Conservation (phyloP, 2,329 filamentous ascomycete species). For the Aureobasidium lini region DNA sequence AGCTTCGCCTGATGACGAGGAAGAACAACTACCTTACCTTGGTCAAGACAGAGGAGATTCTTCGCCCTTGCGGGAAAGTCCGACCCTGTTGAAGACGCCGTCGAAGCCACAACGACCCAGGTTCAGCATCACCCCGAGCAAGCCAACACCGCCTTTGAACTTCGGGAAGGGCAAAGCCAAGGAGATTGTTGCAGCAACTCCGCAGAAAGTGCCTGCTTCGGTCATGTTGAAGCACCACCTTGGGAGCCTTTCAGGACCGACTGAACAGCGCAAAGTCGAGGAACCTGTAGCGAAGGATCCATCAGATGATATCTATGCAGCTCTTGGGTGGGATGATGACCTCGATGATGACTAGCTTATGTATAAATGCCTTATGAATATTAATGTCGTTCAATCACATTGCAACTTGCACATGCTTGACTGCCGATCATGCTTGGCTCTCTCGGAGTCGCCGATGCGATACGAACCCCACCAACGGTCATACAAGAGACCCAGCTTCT, state of each 20-base stretch:
- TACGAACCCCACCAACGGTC: no score
- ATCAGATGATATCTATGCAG: slow-evolving; percentile 31
- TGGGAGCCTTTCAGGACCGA: not conserved
- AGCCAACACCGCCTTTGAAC: not conserved
- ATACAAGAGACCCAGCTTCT: no score
- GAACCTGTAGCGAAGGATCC: not conserved
- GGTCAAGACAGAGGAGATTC: slow-evolving; percentile 4
- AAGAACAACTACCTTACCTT: slow-evolving; percentile 7
- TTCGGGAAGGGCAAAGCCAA: not conserved
- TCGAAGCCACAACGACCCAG: slow-evolving; percentile 2
- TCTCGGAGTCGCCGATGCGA: no score
- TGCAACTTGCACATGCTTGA: no score
- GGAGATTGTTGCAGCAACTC: slow-evolving; percentile 12
- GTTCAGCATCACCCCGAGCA: not conserved
- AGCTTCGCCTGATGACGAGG: slow-evolving; percentile 19
- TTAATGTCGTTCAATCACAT: not conserved
- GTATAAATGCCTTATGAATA: not conserved
- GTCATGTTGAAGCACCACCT: slow-evolving; percentile 22
- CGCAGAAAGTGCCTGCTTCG: slow-evolving; percentile 10
- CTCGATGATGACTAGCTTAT: slow-evolving; percentile 7
- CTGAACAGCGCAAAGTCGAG: not conserved
- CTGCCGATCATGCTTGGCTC: no score
- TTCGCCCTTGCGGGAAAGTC: slow-evolving; percentile 1
- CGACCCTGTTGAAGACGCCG: slow-evolving; percentile 6
- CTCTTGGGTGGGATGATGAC: slow-evolving; percentile 39